Evolutionary conservation across 2,329 filamentous ascomycete species (phyloP), one percentile per base, ranked within the genome.

Genomic region (Metarhizium sp.): DNA sequence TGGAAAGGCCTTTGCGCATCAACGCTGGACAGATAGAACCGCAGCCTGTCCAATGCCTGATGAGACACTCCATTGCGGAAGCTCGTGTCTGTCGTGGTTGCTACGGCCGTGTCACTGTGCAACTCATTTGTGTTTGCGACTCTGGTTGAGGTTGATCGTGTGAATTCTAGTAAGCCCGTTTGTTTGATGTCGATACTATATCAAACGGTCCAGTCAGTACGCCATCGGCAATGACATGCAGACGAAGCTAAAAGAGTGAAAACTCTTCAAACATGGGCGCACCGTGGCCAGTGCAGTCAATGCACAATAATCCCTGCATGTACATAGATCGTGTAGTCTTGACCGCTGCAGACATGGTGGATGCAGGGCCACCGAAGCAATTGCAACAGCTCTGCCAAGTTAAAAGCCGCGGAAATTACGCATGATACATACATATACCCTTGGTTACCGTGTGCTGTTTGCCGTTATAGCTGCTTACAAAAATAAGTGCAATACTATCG

Each of bases 41-140:
- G 14, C 38, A 40, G 38, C 5, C 38, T 16, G 48, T 29, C 32
- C 30, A 34, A 16, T 50, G 20, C 43, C 10, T 47, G 49, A 53
- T 38, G 16, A 13, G 42, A 45, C n/a, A 20, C 42, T 45, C n/a
- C 42, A 20, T 20, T 7, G 42, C 8, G n/a, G 14, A 10, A 45
- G n/a, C 53, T 55, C 53, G 47, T 55, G 48, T 55, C 53, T 55
- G 53, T 48, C 47, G 53, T 55, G 53, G 8, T 38, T 34, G 30
- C 48, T 20, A 42, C 47, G 40, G 30, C 7, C 30, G 53, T 51
- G 42, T 46, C 36, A 40, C 29, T 51, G 38, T 50, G 38, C 16
- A 32, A 49, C 50, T 14, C 42, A 13, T 18, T 40, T 42, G 50
- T 18, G 16, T 14, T 29, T 5, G 34, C 50, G 16, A 36, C 14